These are phyloP conservation scores for Tarenaya hassleriana DNA, from an alignment of 345 rosid genomes.

Conservation along the genomic window DNA sequence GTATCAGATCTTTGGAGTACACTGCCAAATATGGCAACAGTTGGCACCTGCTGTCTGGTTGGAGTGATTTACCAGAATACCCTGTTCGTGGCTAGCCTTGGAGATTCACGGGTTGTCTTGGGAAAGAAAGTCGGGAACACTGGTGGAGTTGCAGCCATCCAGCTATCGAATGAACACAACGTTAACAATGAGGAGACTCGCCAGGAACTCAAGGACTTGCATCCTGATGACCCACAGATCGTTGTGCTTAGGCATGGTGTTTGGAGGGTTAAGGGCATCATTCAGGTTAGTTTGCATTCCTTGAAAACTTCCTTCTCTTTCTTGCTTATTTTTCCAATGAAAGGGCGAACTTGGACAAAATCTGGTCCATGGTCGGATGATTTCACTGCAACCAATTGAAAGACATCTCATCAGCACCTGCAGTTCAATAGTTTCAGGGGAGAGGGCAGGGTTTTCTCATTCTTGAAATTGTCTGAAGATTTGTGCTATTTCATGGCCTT, in stretches of 20 bases:
- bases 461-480: neutral
- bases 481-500: neutral
- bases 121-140: slow-evolving; percentile 77
- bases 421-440: neutral
- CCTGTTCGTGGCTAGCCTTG: slow-evolving; percentile 77
- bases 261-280: slow-evolving; percentile 95
- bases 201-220: slow-evolving; percentile 72
- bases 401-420: neutral
- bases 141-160: slow-evolving; percentile 65
- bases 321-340: neutral
- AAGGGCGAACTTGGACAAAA: slow-evolving; percentile 2
- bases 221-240: slow-evolving; percentile 81
- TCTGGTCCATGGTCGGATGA: neutral
- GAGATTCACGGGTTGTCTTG: slow-evolving; percentile 79
- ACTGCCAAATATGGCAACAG: slow-evolving; percentile 60
- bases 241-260: slow-evolving; percentile 81
- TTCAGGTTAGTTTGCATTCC: slow-evolving; percentile 52
- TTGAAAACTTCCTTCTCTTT: neutral
- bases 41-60: slow-evolving; percentile 83
- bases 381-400: neutral
- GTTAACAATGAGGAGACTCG: slow-evolving; percentile 75
- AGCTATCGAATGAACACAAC: slow-evolving; percentile 83
- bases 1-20: slow-evolving; percentile 63
- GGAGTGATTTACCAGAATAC: slow-evolving; percentile 73
- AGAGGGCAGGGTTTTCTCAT: neutral